These are phyloP conservation scores for Globisporangium solare DNA, from an alignment of 352 stramenopile genomes.

Conservation along the genomic window DNA sequence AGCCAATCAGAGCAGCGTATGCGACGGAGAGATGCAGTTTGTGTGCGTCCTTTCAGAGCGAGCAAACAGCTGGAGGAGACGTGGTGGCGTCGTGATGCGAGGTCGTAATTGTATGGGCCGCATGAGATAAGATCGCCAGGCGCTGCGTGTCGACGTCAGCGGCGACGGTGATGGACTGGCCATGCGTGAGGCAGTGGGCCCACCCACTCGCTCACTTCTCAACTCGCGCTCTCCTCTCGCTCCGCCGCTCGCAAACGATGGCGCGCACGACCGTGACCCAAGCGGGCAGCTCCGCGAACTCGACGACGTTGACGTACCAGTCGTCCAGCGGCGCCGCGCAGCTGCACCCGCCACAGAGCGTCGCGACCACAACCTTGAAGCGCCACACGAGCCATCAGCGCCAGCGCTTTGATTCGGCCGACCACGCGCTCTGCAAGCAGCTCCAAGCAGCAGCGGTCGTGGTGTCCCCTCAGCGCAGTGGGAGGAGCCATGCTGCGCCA, in stretches of 20 bases:
- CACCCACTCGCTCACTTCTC: constrained; percentile 1
- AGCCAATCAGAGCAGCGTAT: background rate
- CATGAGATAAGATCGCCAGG: background rate
- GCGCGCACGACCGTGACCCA: constrained; percentile 2
- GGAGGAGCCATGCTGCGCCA: background rate
- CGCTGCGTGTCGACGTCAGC: background rate
- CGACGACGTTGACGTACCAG: background rate
- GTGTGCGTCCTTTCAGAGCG: too few species aligned
- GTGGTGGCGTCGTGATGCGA: too few species aligned
- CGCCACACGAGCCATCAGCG: constrained; percentile 36
- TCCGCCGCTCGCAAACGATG: constrained; percentile 4
- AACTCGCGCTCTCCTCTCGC: constrained; percentile 1
- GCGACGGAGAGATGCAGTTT: background rate
- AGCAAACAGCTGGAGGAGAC: too few species aligned
- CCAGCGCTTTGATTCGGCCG: constrained; percentile 73
- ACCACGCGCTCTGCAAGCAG: constrained; percentile 42
- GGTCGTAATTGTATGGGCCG: background rate
- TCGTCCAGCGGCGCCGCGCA: background rate
- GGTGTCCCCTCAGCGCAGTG: background rate
- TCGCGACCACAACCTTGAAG: constrained; percentile 46
- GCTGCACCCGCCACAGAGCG: constrained; percentile 12
- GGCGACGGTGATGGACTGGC: too few species aligned
- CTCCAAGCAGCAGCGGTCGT: constrained; percentile 12
- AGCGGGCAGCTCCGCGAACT: background rate
- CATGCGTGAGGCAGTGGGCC: background rate